phyloP scores from a whole-genome alignment of 164 flowering plant genomes.

The Liriodendron chinense region DNA sequence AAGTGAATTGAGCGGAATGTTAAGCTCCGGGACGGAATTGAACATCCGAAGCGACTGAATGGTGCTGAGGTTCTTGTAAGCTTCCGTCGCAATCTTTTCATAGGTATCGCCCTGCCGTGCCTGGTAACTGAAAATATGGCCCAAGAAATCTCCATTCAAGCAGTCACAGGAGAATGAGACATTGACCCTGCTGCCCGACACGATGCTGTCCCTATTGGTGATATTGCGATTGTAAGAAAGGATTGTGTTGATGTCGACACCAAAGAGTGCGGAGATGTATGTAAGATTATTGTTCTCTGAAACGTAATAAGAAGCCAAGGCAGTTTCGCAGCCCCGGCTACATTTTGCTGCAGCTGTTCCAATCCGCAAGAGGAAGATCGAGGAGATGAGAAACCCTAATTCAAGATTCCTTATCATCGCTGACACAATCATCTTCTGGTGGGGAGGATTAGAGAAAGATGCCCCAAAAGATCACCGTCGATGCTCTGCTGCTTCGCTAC shows the following conservation, averaged over 20 bases:
- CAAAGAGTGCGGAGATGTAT: constrained; percentile 24
- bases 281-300: constrained; percentile 38
- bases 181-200: constrained; percentile 23
- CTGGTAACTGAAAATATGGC: constrained; percentile 37
- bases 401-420: background rate
- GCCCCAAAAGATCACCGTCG: background rate
- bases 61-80: constrained; percentile 48
- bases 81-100: constrained; percentile 17
- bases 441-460: background rate
- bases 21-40: constrained; percentile 23
- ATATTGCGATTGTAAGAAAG: constrained; percentile 29
- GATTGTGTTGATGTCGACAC: constrained; percentile 3
- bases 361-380: constrained; percentile 1
- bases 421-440: background rate
- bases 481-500: background rate
- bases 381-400: background rate
- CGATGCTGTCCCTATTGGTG: constrained; percentile 29
- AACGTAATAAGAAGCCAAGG: constrained; percentile 63
- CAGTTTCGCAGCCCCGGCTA: constrained; percentile 37
- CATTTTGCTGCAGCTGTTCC: constrained; percentile 37
- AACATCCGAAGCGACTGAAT: constrained; percentile 21
- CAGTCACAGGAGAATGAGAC: constrained; percentile 62
- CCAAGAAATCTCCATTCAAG: constrained; percentile 39
- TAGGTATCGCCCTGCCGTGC: constrained; percentile 38
- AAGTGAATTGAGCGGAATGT: constrained; percentile 26